These are phyloP conservation scores for Ophiostoma tasmaniense DNA, from an alignment of 2,329 filamentous ascomycete genomes.

Conservation along the genomic window DNA sequence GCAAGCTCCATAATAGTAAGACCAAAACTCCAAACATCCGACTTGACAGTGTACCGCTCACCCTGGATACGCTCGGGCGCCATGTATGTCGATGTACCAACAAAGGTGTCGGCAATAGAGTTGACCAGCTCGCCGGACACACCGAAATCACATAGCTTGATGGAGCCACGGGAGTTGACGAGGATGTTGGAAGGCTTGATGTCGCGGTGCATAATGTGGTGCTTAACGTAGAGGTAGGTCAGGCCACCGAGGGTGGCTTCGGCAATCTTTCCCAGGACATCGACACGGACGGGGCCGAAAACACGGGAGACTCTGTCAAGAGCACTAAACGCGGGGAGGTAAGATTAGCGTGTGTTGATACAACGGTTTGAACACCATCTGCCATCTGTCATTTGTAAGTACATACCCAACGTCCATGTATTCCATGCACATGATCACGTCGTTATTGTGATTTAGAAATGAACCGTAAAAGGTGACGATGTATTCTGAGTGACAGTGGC, in stretches of 20 bases:
- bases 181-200: slow-evolving; percentile 98
- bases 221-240: slow-evolving; percentile 88
- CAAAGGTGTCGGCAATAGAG: slow-evolving; percentile 95
- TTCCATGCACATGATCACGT: slow-evolving; percentile 99
- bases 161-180: slow-evolving; percentile 85
- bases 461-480: slow-evolving; percentile 98
- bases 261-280: slow-evolving; percentile 94
- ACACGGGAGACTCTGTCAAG: slow-evolving; percentile 89
- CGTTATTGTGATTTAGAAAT: slow-evolving; percentile 91
- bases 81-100: slow-evolving; percentile 99
- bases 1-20: slow-evolving; percentile 93
- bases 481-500: slow-evolving; percentile 91
- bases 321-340: slow-evolving; percentile 42
- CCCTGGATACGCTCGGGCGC: slow-evolving; percentile 96
- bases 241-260: slow-evolving; percentile 89
- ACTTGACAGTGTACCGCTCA: slow-evolving; percentile 94
- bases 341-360: slow-evolving; percentile 8
- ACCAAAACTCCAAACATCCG: slow-evolving; percentile 97
- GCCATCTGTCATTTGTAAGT: neutral
- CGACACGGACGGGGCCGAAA: slow-evolving; percentile 90
- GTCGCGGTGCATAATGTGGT: slow-evolving; percentile 98
- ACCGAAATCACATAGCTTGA: slow-evolving; percentile 97
- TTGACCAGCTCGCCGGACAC: slow-evolving; percentile 98
- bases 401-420: slow-evolving; percentile 97
- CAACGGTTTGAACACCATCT: neutral